Base-by-base conservation (phyloP, 2,329 filamentous ascomycete genomes). In the Helotiales sp. region DNA sequence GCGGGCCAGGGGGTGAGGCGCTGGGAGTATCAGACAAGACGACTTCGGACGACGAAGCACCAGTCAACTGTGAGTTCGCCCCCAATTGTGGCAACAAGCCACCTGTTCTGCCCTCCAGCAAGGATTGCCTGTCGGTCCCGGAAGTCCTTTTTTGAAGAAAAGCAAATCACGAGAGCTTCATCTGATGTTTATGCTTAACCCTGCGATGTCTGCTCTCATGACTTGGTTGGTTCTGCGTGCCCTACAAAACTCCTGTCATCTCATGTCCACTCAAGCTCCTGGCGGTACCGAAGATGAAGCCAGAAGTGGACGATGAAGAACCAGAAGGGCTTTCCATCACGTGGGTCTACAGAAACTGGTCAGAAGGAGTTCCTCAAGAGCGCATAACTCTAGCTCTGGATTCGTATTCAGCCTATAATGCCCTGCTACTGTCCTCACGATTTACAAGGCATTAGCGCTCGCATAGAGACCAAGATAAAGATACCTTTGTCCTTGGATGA, bases 11-110 rank as follows among this genome's bases (percentile, higher is more conserved):
- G 47, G 19, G 25, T 58, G 59, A 53, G 5, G 58, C 59, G 40
- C 27, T 1, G 10, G 1, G 10, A 19, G 59, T 61, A 52, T 55
- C 57, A 55, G 57, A 52, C 15, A 52, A 27, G 25, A 31, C 52
- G 34, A 59, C 34, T 56, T 61, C 52, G 52, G 58, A 60, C 54
- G 58, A 55, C 46, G 46, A 36, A 52, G 17, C 25, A 46, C 25
- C 47, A n/a, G 33, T 36, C 44, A 29, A 17, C 49, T 34, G 31
- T 9, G 25, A 30, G 19, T 30, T 15, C 34, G 19, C 19, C 49
- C 3, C 40, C 22, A 44, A 25, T 44, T 24, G n/a, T 29, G 19
- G 4, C 22, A 40, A 25, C 12, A 29, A 29, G 36, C 49, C 33
- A 40, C 49, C 24, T 40, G 12, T 52, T 40, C 27, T 51, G 22